A percentile compares a stretch with the other conserved stretches of the same genome.
These are phyloP conservation scores for Mucor irregularis DNA, from an alignment of 371 early-diverging fungal genomes.

Conservation along the genomic window DNA sequence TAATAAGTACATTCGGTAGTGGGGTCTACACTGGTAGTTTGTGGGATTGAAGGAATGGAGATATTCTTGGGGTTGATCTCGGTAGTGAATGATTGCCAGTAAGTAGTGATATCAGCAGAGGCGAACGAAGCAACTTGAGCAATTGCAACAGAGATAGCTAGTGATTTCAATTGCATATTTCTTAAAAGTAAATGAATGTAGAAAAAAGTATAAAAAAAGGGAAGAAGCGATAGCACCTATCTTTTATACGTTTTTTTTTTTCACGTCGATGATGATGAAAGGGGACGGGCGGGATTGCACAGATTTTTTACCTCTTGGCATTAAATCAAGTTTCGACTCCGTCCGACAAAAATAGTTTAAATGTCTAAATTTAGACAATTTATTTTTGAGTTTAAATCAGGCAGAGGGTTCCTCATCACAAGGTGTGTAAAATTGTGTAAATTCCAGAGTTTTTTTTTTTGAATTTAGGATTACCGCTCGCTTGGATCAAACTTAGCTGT, in stretches of 20 bases:
- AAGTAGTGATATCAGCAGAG: conserved; percentile 16
- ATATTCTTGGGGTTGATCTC: conserved; percentile 20
- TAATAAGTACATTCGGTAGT: conserved; percentile 22
- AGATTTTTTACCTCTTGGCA: too few relatives aligned
- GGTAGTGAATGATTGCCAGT: conserved; percentile 19
- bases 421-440: too few relatives aligned
- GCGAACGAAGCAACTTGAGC: conserved; percentile 13
- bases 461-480: too few relatives aligned
- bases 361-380: conserved; percentile 1
- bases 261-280: too few relatives aligned
- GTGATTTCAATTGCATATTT: conserved; percentile 29
- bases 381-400: too few relatives aligned
- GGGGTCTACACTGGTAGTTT: conserved; percentile 17
- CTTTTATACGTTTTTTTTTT: conserved; percentile 6
- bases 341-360: too few relatives aligned
- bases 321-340: too few relatives aligned
- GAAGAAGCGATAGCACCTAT: not conserved
- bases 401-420: too few relatives aligned
- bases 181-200: conserved; percentile 8
- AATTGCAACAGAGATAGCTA: conserved; percentile 28
- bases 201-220: not conserved
- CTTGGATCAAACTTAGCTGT: too few relatives aligned
- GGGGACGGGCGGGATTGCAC: too few relatives aligned
- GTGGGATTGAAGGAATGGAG: conserved; percentile 17
- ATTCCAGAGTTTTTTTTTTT: too few relatives aligned